phyloP scores from a whole-genome alignment of 1,284 basidiomycete species.

The Phaffia rhodozyma region DNA sequence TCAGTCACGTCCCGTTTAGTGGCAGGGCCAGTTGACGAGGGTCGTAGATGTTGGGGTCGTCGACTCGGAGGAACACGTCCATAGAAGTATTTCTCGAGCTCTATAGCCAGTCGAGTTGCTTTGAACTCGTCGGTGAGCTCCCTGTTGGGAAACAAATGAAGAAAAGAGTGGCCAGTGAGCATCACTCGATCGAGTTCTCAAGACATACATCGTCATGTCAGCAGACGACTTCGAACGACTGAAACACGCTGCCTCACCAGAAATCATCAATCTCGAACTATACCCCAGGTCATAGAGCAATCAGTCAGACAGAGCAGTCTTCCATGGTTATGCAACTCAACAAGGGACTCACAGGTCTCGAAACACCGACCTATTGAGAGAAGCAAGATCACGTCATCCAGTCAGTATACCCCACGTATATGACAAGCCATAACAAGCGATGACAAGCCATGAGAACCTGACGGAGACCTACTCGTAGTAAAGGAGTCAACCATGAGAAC shows the following conservation, averaged over 20 bases:
- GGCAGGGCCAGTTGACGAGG: background rate
- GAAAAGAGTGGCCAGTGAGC: too few relatives aligned
- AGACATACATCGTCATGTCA: too few relatives aligned
- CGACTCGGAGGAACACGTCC: slow-evolving; percentile 4
- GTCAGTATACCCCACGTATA: too few relatives aligned
- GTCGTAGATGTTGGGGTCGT: slow-evolving; percentile 6
- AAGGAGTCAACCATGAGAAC: slow-evolving; percentile 13
- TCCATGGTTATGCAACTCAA: background rate
- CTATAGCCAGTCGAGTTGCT: background rate
- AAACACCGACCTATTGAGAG: slow-evolving; percentile 1
- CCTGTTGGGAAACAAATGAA: background rate
- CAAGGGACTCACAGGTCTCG: slow-evolving; percentile 2
- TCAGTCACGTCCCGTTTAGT: too few relatives aligned
- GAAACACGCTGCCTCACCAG: background rate
- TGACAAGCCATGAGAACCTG: too few relatives aligned
- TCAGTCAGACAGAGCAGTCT: background rate
- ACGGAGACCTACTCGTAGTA: slow-evolving; percentile 6
- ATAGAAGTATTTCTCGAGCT: slow-evolving; percentile 12
- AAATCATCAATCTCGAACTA: slow-evolving; percentile 15
- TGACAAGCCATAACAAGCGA: too few relatives aligned
- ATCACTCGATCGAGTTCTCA: too few relatives aligned
- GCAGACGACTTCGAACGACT: too few relatives aligned
- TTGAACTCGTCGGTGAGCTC: background rate
- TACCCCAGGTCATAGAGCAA: background rate
- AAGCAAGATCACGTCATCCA: background rate